Base-by-base conservation (phyloP, 1,284 basidiomycete genomes). In the Phlebopus sp. region DNA sequence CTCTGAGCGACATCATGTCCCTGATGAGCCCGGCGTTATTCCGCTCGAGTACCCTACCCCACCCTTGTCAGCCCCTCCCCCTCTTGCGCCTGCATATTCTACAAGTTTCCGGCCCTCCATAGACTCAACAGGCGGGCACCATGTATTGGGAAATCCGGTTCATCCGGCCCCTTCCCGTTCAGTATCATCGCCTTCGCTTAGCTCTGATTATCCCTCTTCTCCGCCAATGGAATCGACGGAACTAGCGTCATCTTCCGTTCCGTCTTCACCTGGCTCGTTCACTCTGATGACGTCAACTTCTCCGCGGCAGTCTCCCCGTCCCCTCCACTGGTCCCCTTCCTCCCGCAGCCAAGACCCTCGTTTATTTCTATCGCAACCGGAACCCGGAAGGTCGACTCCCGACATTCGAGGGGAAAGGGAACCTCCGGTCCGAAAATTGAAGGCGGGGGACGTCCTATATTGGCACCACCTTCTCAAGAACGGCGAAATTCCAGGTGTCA, bases 401-500 rank as follows among this genome's bases (percentile, higher is more conserved):
- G 63, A 68, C 32, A 34, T 52, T 34, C 44, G 49, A 41, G 59
- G 59, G 37, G 46, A 58, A 38, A 61, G 70, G 49, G 72, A 74
- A 34, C 49, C 59, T 15, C 60, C 55, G 35, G 57, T 60, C 34
- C 70, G 70, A 38, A 68, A 64, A 35, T 74, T 90, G 17, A 72
- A 69, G 58, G 68, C 75, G 5, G 90, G 89, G 21, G 86, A 90
- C 55, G 63, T 80, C 10, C 67, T 92, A 7, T 90, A 80, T 62
- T 92, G 90, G 90, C 85, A 88, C 60, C 82, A 92, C 59, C 79
- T 92, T 47, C 66, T 76, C 25, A 73, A 78, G 43, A 79, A 77
- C 49, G 90, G 90, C 6, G 90, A 92, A 71, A 84, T 86, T 49
- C 79, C 82, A 19, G 80, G 77, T 19, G 80, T 84, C 7, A 63